These are phyloP conservation scores for Fusarium sp. DNA, from an alignment of 2,329 filamentous ascomycete species.

Conservation along the genomic window DNA sequence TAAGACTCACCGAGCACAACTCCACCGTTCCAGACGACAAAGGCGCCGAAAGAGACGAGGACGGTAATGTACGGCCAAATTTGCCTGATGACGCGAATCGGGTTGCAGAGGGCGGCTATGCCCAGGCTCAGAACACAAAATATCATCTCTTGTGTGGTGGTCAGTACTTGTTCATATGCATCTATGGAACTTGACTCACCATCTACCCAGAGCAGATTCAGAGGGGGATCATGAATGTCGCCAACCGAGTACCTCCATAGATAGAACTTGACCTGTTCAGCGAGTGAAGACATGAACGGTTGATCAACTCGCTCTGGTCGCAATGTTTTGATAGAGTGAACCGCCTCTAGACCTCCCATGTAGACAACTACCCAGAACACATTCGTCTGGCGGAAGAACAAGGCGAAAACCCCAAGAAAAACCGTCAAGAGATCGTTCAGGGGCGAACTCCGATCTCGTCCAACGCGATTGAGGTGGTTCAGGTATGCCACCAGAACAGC, in stretches of 20 bases:
- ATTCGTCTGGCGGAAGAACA: conserved; percentile 92
- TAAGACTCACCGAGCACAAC: conserved; percentile 82
- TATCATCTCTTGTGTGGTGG: conserved; percentile 57
- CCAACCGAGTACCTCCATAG: conserved; percentile 59
- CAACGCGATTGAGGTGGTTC: conserved; percentile 61
- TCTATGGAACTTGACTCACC: conserved; percentile 52
- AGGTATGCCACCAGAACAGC: conserved; percentile 78
- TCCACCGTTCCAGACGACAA: conserved; percentile 88
- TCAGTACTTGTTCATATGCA: conserved; percentile 18
- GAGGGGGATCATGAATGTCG: conserved; percentile 64
- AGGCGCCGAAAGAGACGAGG: conserved; percentile 74
- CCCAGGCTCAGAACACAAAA: conserved; percentile 72
- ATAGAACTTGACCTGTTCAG: conserved; percentile 52
- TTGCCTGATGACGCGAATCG: conserved; percentile 55
- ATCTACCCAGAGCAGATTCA: conserved; percentile 59
- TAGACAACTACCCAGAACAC: conserved; percentile 93
- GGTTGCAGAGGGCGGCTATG: conserved; percentile 65
- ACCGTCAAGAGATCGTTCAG: conserved; percentile 58
- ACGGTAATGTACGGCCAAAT: conserved; percentile 71
- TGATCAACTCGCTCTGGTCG: conserved; percentile 45
- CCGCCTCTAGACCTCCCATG: conserved; percentile 70
- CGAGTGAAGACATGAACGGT: conserved; percentile 46
- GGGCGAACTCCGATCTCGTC: conserved; percentile 44
- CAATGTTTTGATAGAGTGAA: conserved; percentile 62
- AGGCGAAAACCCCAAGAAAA: conserved; percentile 69